Percentiles rank a stretch among this genome's conserved stretches.
phyloP scores from a whole-genome alignment of 2,329 filamentous ascomycete genomes.

The Calonectria crousiana region DNA sequence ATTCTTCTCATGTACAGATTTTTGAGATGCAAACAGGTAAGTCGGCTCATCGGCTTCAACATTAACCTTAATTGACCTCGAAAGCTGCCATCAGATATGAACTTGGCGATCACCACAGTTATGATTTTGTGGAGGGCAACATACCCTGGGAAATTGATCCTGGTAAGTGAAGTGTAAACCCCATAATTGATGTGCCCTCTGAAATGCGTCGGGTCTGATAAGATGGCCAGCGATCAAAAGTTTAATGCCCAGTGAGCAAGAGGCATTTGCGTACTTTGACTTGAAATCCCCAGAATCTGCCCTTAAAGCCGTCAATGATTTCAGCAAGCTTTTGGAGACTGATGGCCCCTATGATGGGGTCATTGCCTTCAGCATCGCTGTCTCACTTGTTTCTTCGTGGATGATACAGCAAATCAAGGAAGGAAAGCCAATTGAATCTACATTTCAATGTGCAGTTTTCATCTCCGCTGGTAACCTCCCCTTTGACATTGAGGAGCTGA shows the following conservation, averaged over 20 bases:
- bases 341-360: background rate
- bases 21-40: constrained; percentile 1
- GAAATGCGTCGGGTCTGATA: background rate
- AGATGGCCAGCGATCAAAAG: background rate
- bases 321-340: background rate
- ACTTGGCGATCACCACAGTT: background rate
- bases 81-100: background rate
- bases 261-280: background rate
- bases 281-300: background rate
- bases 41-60: background rate
- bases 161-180: background rate
- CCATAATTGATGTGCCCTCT: background rate
- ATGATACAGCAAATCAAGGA: background rate
- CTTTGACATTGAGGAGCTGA: background rate
- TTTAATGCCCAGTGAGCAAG: background rate
- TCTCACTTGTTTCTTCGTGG: background rate
- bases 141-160: background rate
- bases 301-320: background rate
- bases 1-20: background rate
- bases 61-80: background rate
- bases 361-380: background rate
- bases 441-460: background rate
- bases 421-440: background rate
- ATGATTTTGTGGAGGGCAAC: background rate
- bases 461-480: background rate